Base-by-base conservation (phyloP, 495 filamentous ascomycete species). In the Staphylotrichum tortipilum region DNA sequence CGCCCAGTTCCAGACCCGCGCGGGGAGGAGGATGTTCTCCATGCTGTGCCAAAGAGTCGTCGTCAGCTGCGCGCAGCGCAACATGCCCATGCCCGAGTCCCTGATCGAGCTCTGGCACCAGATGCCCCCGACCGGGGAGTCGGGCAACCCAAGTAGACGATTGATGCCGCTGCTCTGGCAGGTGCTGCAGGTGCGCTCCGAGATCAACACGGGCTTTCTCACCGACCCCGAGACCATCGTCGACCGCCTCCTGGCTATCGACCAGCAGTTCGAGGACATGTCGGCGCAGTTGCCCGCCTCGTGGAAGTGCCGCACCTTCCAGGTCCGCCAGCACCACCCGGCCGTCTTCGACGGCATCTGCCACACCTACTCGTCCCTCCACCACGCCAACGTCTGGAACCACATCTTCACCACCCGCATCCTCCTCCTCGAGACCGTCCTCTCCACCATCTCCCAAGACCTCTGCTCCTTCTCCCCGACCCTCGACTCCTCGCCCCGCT, bases 11-110 rank as follows among this genome's bases (percentile, higher is more conserved):
- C 59, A 67, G n/a, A 76, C 69, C 4, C 59, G 68, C 35, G 70
- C 75, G n/a, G 79, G 78, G 10, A 64, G 76, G 17, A 66, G 71
- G 41, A 74, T 84, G 55, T 84, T 83, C 44, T 47, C 77, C 11
- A 78, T 81, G 59, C 56, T 82, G 10, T 71, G 73, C 38, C 76
- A 69, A 17, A 64, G 66, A 43, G 60, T 69, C 11, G 54, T 73
- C 39, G 59, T 73, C 35, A 66, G 60, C 57, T 73, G 71, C 49
- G 50, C 70, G 8, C 66, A 69, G 49, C 58, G 55, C 17, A 61
- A 61, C 18, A 45, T 57, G 28, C 62, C 67, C 26, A 68, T 72
- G 60, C 70, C 69, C 6, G 42, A 58, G 14, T 44, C 54, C 6
- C 42, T 75, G 21, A 42, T 70, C 14, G 60, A 66, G 26, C 62